Evolutionary conservation across 306 rosid species (phyloP).

Genomic region (Quercus agrifolia): DNA sequence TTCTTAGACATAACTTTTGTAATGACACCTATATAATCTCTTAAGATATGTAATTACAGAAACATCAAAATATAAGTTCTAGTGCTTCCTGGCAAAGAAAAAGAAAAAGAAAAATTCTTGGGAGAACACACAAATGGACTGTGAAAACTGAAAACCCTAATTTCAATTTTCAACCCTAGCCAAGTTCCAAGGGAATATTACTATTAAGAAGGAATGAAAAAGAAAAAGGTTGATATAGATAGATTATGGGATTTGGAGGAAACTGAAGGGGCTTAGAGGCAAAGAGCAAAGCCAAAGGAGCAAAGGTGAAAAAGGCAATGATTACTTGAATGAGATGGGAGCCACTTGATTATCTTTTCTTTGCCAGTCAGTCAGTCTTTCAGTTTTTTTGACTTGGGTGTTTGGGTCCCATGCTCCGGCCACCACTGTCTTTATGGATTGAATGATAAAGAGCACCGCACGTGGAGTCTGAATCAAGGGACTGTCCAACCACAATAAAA

Average conservation of each 20-base stretch:
- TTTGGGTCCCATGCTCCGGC: conserved; percentile 59
- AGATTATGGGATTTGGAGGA: not conserved
- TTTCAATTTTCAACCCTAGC: not conserved
- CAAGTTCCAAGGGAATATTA: not conserved
- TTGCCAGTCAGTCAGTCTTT: conserved; percentile 22
- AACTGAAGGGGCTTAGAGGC: conserved; percentile 2
- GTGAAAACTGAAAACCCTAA: not conserved
- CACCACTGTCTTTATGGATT: conserved; percentile 62
- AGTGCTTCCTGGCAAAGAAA: no score
- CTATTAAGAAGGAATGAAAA: not conserved
- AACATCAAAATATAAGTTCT: no score
- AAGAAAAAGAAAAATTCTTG: no score
- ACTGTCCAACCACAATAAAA: conserved; percentile 58
- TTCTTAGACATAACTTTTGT: no score
- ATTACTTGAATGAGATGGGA: conserved; percentile 64
- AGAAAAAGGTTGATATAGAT: not conserved
- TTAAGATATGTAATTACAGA: no score
- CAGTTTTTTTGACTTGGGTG: conserved; percentile 49
- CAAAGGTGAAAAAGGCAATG: conserved; percentile 43
- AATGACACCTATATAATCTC: no score
- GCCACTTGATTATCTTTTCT: conserved; percentile 54
- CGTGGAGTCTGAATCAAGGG: conserved; percentile 85
- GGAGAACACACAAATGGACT: not conserved
- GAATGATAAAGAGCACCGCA: conserved; percentile 79
- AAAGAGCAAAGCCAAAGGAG: conserved; percentile 27